Evolutionary conservation across 2,329 filamentous ascomycete genomes (phyloP), one percentile per base, ranked within the genome.

Genomic region (Leptographium lundbergii): DNA sequence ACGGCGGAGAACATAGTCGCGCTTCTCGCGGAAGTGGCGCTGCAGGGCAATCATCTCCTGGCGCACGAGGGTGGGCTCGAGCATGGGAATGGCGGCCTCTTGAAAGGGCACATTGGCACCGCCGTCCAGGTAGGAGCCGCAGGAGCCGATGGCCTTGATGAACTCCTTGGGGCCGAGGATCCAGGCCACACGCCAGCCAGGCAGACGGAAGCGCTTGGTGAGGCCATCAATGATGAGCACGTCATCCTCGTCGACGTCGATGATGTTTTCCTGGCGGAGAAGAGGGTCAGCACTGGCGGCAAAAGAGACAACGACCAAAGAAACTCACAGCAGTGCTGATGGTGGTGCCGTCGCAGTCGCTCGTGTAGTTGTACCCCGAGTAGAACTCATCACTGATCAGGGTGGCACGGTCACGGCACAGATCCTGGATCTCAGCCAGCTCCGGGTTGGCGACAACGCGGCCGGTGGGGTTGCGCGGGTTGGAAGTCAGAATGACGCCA

Each of bases 381-480:
- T 97, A 97, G 78, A 97, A 97, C 74, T 97, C 92, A 69, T 97
- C 92, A 75, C 91, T 89, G 71, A 97, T 91, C 59, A 97, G 78
- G 0, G 92, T 97, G 3, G 91, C 91, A 58, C 91, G 85, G 65
- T 91, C 89, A 69, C 91, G 85, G 77, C 91, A 95, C 66, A 96
- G 87, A 69, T 96, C 89, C 72, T 97, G 91, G 67, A 96, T 96
- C 73, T 92, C 82, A 22, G 87, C 86, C 63, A 97, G 78, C 72
- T 96, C 88, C 0, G 89, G 87, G 70, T 91, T 91, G 67, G 81
- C 81, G 27, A 96, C 85, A 63, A 96, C 89, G 64, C 89, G 85
- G 55, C 92, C 92, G 2, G 92, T 96, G 0, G 92, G 92, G 73
- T 97, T 97, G 63, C 92, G 85, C 11, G 92, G 92, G 75, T 97